Percentiles rank a stretch among this genome's conserved stretches.
These are phyloP conservation scores for Penicillium digitatum DNA, from an alignment of 2,329 filamentous ascomycete species.

Conservation along the genomic window DNA sequence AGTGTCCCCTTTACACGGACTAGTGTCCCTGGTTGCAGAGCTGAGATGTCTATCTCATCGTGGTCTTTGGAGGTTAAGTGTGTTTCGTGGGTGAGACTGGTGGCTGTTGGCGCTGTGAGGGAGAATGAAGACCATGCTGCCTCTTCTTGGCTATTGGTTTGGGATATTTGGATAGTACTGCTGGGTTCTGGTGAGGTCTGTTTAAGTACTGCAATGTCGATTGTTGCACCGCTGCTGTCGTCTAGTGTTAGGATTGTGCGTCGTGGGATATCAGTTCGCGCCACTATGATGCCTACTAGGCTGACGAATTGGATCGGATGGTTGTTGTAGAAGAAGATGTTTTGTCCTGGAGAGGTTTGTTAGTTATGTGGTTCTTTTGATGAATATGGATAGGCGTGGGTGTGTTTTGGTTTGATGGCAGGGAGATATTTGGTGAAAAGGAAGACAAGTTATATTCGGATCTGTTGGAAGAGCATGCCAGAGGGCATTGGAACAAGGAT, in stretches of 20 bases:
- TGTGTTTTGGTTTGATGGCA: not conserved
- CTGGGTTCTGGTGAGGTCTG: conserved; percentile 9
- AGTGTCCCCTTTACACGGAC: conserved; percentile 58
- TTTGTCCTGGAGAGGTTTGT: conserved; percentile 43
- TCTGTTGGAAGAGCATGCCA: not conserved
- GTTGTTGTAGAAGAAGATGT: conserved; percentile 64
- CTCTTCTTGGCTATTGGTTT: conserved; percentile 27
- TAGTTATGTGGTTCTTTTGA: not conserved
- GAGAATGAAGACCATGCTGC: conserved; percentile 1
- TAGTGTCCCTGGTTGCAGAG: conserved; percentile 49
- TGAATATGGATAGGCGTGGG: conserved; percentile 1
- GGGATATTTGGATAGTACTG: conserved; percentile 15
- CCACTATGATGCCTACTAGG: conserved; percentile 66
- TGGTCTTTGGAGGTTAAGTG: conserved; percentile 29
- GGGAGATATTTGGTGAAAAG: not conserved
- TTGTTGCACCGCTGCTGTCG: conserved; percentile 57
- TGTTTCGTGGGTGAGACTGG: not conserved
- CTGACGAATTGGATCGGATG: conserved; percentile 74
- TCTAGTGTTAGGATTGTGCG: conserved; percentile 55
- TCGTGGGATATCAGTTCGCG: conserved; percentile 53
- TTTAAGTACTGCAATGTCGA: conserved; percentile 52
- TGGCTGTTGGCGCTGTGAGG: not conserved
- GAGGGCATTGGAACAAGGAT: not conserved
- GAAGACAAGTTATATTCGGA: not conserved
- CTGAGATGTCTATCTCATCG: conserved; percentile 44